Evolutionary conservation across 179 eudicot genomes (phyloP), one percentile per base, ranked within the genome.

Genomic region (Beta macrorhiza): DNA sequence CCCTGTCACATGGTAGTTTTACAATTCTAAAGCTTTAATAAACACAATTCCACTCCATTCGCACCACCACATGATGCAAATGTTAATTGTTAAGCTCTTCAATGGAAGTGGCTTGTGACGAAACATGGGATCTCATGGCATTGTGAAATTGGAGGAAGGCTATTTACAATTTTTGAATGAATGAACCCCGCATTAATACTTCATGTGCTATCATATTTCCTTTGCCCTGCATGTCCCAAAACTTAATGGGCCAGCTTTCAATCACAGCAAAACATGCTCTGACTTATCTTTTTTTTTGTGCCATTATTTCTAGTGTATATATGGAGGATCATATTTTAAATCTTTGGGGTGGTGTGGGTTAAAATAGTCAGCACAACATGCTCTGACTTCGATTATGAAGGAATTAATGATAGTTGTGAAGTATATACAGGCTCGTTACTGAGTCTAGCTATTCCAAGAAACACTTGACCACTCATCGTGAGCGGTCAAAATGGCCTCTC

Each of bases 121-220:
- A 82, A 82, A 82, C 85, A 82, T 82, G 85, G 85, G 52, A 82
- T 79, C 81, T 71, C 75, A 71, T 73, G 62, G 75, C 32, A 29
- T 29, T 29, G 32, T 29, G 32, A 1, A 29, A 29, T 29, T 29
- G 32, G 32, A 29, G 32, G 32, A 29, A 29, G 32, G 32, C 32
- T 29, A 29, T 29, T 25, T 49, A 22, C 5, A 7, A 22, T 51
- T 52, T 52, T 22, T 20, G 29, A 25, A 67, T 32, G 6, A 61
- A 65, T 74, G 32, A 73, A 45, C 52, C 37, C 15, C 51, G 51
- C 78, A 78, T 83, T 74, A 78, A 73, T 73, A 65, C 14, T 73
- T 83, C 85, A 83, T 82, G 85, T 82, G 85, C 78, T 57, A 65
- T 62, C 15, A 72, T 64, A 52, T 74, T 64, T 32, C 68, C 67